Evolutionary conservation across 2,329 filamentous ascomycete genomes (phyloP), one percentile per base, ranked within the genome.

Genomic region (Mariannaea elegans): DNA sequence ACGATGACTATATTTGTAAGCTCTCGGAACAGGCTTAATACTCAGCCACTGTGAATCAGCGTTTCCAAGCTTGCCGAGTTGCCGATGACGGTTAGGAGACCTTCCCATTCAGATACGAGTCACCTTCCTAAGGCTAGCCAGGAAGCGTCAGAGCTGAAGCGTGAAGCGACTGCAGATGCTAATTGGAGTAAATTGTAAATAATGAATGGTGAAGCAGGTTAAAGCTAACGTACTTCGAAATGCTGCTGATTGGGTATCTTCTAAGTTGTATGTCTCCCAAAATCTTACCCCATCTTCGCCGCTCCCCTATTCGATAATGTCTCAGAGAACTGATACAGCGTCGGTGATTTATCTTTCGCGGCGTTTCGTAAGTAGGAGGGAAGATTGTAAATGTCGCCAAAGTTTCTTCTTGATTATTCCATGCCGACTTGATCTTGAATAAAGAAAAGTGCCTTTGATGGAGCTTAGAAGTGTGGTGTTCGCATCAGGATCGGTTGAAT

Each of bases 1-100:
- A 32, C 9, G 42, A 48, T 12, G 29, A 23, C 36, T 14, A 18
- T 44, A 53, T 54, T 54, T 44, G 56, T 59, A 42, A 54, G 44
- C 56, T 32, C 29, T 29, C 19, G 31, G 34, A 49, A 49, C 45
- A 14, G 36, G 31, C 49, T 53, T 42, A 59, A 45, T 36, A 18
- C 42, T 53, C 42, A 53, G 56, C 42, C 49, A 36, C 39, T 36
- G 29, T 21, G 10, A 34, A 5, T 27, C 18, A 21, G 31, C 47
- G 29, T 29, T 27, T 49, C 34, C 8, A 57, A 19, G 34, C 29
- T 41, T 48, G 49, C 49, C 36, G 56, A 59, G 36, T 38, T 54
- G 44, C 44, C 36, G 49, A 14, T 32, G 39, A n/a, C 2, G n/a
- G 9, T 18, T 31, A 32, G 18, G 18, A 45, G 19, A 16, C 39